Evolutionary conservation across 2,329 filamentous ascomycete species (phyloP).

Genomic region (Hymenoscyphus albidus): DNA sequence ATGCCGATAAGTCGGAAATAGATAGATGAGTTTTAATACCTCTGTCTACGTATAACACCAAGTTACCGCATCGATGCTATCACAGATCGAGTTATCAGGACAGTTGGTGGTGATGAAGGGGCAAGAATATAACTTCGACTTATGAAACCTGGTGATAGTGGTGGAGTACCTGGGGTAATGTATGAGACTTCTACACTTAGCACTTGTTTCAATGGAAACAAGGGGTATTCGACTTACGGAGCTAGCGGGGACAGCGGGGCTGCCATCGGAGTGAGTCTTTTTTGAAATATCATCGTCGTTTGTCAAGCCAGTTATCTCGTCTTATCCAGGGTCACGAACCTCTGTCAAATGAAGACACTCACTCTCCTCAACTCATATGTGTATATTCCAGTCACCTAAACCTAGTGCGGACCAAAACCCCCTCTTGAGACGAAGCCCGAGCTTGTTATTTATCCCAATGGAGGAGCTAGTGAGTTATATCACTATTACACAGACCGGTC

Average conservation of each 20-base stretch:
- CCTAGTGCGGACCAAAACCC: too few species aligned
- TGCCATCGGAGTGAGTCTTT: not conserved
- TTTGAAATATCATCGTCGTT: too few species aligned
- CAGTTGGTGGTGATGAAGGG: not conserved
- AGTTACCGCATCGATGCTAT: not conserved
- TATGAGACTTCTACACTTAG: not conserved
- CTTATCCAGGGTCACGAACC: not conserved
- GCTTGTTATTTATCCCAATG: not conserved
- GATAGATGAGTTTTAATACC: not conserved
- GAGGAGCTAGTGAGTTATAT: not conserved
- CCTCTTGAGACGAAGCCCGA: not conserved
- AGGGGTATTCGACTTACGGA: not conserved
- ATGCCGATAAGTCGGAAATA: not conserved
- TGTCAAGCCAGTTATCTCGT: not conserved
- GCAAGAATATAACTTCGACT: not conserved
- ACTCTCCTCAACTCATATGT: too few species aligned
- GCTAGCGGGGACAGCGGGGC: not conserved
- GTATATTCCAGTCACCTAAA: too few species aligned
- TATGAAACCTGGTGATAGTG: not conserved
- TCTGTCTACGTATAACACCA: not conserved
- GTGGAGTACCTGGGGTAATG: not conserved
- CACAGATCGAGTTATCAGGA: not conserved
- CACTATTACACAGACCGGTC: not conserved
- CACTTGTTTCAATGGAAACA: not conserved
- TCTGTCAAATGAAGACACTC: too few species aligned